phyloP scores from a whole-genome alignment of 257 asterid genomes.

The Orobanche coerulescens region DNA sequence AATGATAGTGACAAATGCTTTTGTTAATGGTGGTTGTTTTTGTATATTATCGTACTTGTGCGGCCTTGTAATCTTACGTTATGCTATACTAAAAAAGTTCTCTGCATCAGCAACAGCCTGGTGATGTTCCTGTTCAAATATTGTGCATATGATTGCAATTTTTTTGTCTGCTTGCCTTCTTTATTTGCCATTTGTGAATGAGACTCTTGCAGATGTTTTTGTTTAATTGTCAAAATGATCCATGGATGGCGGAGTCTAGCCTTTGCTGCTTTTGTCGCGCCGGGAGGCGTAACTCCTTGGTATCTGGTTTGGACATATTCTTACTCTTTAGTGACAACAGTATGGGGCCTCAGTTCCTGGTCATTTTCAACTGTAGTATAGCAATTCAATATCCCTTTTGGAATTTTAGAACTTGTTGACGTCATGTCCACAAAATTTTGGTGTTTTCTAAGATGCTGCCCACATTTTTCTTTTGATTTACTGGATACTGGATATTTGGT shows the following conservation, averaged over 20 bases:
- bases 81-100: not conserved
- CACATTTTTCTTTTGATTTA: constrained; percentile 22
- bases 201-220: constrained; percentile 34
- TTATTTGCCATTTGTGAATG: constrained; percentile 27
- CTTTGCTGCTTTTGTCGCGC: constrained; percentile 28
- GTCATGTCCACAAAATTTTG: constrained; percentile 25
- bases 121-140: constrained; percentile 7
- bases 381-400: constrained; percentile 4
- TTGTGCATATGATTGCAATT: constrained; percentile 11
- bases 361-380: constrained; percentile 9
- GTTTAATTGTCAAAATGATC: constrained; percentile 29
- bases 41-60: too few relatives aligned
- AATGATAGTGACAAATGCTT: not conserved
- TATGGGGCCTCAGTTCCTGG: constrained; percentile 15
- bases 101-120: not conserved
- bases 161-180: constrained; percentile 15
- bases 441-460: constrained; percentile 27
- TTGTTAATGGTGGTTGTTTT: not conserved
- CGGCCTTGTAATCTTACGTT: too few relatives aligned
- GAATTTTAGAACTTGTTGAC: constrained; percentile 7
- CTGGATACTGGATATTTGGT: constrained; percentile 33
- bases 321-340: constrained; percentile 14
- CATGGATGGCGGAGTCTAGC: constrained; percentile 30
- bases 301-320: constrained; percentile 30
- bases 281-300: constrained; percentile 25